Percentiles rank a stretch among this genome's conserved stretches.
These are phyloP conservation scores for Podila horticola DNA, from an alignment of 192 early-diverging fungal genomes.

Conservation along the genomic window DNA sequence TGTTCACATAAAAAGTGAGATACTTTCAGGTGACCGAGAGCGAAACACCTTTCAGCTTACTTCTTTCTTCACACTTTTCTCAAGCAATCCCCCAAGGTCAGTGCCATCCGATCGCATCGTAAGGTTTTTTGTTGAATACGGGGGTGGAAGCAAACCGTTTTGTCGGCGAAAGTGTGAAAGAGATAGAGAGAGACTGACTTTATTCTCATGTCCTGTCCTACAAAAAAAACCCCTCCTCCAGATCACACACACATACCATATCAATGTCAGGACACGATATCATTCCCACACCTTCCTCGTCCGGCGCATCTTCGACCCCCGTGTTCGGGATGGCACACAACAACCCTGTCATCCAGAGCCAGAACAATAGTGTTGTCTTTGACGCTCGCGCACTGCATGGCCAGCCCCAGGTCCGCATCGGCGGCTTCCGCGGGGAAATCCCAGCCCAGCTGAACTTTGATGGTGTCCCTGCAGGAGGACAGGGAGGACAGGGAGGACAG, in stretches of 20 bases:
- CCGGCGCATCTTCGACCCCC: neutral
- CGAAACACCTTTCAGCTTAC: neutral
- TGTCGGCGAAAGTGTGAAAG: neutral
- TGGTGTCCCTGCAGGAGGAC: neutral
- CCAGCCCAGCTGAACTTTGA: neutral
- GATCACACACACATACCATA: neutral
- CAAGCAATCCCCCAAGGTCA: neutral
- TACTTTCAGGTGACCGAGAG: no score
- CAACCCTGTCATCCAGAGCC: neutral
- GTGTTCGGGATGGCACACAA: neutral
- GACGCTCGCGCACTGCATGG: constrained; percentile 3
- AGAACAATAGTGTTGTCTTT: neutral
- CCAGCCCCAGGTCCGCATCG: constrained; percentile 20
- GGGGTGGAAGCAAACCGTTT: neutral
- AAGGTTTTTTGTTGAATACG: neutral
- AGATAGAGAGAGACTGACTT: neutral
- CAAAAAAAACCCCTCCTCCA: neutral
- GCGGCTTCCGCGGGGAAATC: constrained; percentile 12
- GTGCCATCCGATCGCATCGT: neutral
- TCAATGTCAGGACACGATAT: neutral
- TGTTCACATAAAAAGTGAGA: no score
- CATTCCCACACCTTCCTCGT: neutral
- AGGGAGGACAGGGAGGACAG: neutral
- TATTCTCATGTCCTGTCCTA: neutral
- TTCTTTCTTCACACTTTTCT: neutral